These are phyloP conservation scores for Cryptococcus jaspeensis DNA, from an alignment of 1,284 basidiomycete genomes.

Conservation along the genomic window DNA sequence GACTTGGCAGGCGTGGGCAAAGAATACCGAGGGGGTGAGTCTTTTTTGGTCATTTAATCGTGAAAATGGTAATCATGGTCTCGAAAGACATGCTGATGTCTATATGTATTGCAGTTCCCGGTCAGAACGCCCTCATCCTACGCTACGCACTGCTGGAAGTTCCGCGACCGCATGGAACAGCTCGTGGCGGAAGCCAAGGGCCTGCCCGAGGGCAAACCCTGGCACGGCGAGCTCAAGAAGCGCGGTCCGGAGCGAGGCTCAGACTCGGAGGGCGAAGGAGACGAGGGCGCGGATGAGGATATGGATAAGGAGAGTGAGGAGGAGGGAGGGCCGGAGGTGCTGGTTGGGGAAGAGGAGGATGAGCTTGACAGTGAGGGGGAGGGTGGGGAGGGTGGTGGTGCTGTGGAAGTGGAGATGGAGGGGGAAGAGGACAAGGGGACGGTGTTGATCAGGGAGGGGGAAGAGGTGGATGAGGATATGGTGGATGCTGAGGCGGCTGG, in stretches of 20 bases:
- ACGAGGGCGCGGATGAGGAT: background rate
- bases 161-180: constrained; percentile 3
- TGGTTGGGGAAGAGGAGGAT: background rate
- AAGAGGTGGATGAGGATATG: too few species aligned
- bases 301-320: background rate
- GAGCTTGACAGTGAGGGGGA: background rate
- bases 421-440: too few species aligned
- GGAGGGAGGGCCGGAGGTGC: background rate
- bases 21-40: constrained; percentile 12
- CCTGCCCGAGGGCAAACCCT: background rate
- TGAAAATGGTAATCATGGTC: background rate
- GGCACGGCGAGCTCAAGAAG: background rate
- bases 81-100: background rate
- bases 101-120: background rate
- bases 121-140: background rate
- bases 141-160: constrained; percentile 2
- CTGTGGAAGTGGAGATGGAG: too few species aligned
- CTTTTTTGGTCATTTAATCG: background rate
- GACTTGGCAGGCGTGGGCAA: constrained; percentile 4
- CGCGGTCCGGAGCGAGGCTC: background rate
- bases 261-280: background rate
- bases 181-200: constrained; percentile 1
- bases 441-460: too few species aligned
- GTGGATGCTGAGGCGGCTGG: too few species aligned
- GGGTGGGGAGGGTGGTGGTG: too few species aligned